Evolutionary conservation across 441 rosid species (phyloP), one percentile per base, ranked within the genome.

Genomic region (Capsella rubella): DNA sequence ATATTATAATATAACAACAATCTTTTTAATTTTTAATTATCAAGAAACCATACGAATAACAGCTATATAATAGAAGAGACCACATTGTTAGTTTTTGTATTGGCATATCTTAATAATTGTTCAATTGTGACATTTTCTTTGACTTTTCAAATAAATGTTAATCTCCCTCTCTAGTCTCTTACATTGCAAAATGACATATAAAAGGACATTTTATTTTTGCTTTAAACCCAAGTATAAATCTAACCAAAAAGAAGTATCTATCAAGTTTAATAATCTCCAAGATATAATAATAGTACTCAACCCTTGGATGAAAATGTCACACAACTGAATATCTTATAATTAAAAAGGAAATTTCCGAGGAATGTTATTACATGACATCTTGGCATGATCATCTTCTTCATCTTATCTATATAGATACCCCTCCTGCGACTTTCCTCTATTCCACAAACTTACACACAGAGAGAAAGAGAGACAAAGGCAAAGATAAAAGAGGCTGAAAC

Each of bases 301-400:
- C 74, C 52, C 53, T 53, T 75, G 52, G 34, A 63, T 43, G 50
- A 27, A 67, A 59, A 69, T 53, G 45, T 37, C 64, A 43, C 37
- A 35, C 32, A 8, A 27, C 3, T 34, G 31, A 52, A 68, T 52
- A 18, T 8, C 15, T 12, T 50, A 50, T 27, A 49, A 18, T 47
- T 43, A 46, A 54, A 47, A 35, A 54, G 40, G 61, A 69, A 76
- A 69, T 39, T 69, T 76, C 55, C 14, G 6, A 76, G 50, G 54
- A 69, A 31, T 16, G 10, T 45, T 21, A 55, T 45, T 21, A 55
- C 46, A 71, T 51, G 73, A 67, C 77, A 72, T 59, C 21, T 51
- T 64, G 14, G 9, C 80, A 77, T 58, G 80, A 61, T 78, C 73
- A 57, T 16, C 52, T 29, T 65, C 58, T 37, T 45, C 28, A n/a